A percentile compares a stretch with the other conserved stretches of the same genome.
Evolutionary conservation across 1,139 yeast species (phyloP).

Genomic region (Insectozyma bohioensis): DNA sequence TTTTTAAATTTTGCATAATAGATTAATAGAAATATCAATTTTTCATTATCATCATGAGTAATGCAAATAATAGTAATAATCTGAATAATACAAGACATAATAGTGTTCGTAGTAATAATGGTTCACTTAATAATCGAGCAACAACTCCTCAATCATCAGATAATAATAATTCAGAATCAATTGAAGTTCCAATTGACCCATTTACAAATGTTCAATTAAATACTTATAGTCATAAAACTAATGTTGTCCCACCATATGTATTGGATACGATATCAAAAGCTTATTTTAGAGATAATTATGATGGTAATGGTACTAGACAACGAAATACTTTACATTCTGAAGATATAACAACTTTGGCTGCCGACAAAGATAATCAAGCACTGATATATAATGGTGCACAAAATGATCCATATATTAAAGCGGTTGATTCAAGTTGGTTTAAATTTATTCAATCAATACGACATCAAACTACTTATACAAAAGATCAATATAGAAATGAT

Average conservation of each 20-base stretch:
- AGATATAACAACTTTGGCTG: background rate
- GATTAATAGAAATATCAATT: too few species aligned
- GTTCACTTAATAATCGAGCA: too few species aligned
- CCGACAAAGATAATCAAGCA: conserved; percentile 22
- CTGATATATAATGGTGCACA: conserved; percentile 3
- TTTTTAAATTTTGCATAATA: too few species aligned
- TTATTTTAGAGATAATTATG: too few species aligned
- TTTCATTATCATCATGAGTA: too few species aligned
- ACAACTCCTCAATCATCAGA: too few species aligned
- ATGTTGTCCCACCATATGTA: conserved; percentile 56
- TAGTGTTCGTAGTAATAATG: too few species aligned
- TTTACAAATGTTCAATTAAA: conserved; percentile 28
- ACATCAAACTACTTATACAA: conserved; percentile 37
- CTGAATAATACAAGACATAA: too few species aligned
- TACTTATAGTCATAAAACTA: conserved; percentile 39
- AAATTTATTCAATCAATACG: conserved; percentile 35
- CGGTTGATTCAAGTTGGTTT: conserved; percentile 42
- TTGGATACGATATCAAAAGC: conserved; percentile 52
- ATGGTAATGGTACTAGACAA: too few species aligned
- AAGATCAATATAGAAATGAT: conserved; percentile 27
- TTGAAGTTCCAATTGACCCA: conserved; percentile 18
- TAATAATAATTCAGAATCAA: conserved; percentile 4
- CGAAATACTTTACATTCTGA: too few species aligned
- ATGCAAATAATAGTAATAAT: too few species aligned
- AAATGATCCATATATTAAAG: conserved; percentile 38